Evolutionary conservation across 1,284 basidiomycete genomes (phyloP), one percentile per base, ranked within the genome.

Genomic region (Cutaneotrichosporon curvatum): DNA sequence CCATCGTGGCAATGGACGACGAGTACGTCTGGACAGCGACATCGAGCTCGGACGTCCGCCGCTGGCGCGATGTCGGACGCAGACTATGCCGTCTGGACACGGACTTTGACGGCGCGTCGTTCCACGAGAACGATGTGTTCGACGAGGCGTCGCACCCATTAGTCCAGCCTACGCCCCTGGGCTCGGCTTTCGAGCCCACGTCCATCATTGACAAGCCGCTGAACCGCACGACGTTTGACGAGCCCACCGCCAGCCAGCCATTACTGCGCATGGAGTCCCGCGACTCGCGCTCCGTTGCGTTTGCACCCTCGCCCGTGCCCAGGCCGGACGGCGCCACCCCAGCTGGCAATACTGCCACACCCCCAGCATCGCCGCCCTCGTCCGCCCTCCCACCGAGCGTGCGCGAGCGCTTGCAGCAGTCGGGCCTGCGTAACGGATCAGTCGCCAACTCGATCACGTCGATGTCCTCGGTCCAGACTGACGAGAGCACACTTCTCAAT

Each of bases 21-120:
- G 78, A 82, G 41, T 78, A 84, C 37, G 77, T 98, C 3, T 98
- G 92, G 92, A 88, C 92, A 0, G 89, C 92, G 0, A 85, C 84
- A 1, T 84, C 86, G 2, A 81, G 78, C 45, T 87, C 88, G 7
- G 83, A 78, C 52, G 78, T 96, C 55, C 81, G 78, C 59, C 77
- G 90, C 22, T 98, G 94, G 94, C 76, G 74, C 21, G 78, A 79
- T 47, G 74, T 78, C 2, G 74, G 71, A 1, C 50, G 65, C 16
- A 57, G 67, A n/a, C 56, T 68, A 16, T 40, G 53, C 33, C 48
- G 69, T 82, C 20, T 96, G 85, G 90, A 77, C 73, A 18, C 71
- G 73, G 48, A 70, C 72, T 56, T 50, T 20, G 66, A 57, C 38
- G 60, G 59, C 9, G 53, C 51, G 16, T 51, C 53, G 10, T 61